These are phyloP conservation scores for Lophium mytilinum DNA, from an alignment of 495 filamentous ascomycete genomes.

Conservation along the genomic window DNA sequence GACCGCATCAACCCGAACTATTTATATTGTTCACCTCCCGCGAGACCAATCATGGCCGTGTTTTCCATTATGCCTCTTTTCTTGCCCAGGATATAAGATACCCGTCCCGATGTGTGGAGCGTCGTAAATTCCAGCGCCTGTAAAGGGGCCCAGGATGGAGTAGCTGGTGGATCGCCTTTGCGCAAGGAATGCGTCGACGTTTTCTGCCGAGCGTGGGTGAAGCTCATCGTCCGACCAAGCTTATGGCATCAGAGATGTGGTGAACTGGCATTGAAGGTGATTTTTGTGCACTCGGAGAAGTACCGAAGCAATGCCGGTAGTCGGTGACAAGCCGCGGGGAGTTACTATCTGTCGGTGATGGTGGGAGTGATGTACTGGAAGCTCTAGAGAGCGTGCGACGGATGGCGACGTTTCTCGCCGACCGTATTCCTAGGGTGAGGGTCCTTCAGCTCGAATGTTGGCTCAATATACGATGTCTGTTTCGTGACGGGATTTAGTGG, in stretches of 20 bases:
- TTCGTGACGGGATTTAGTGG: no score
- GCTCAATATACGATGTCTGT: no score
- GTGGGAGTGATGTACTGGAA: constrained; percentile 38
- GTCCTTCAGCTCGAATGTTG: no score
- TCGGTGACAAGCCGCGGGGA: constrained; percentile 15
- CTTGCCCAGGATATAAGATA: no score
- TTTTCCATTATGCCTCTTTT: no score
- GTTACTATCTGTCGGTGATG: constrained; percentile 30
- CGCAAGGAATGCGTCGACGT: constrained; percentile 48
- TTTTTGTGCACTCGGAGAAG: constrained; percentile 29
- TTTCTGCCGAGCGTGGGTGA: constrained; percentile 38
- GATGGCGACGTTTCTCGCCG: constrained; percentile 24
- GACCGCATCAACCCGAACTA: no score
- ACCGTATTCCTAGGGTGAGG: constrained; percentile 4
- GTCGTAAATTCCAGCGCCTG: constrained; percentile 34
- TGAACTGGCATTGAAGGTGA: constrained; percentile 28
- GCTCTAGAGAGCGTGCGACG: constrained; percentile 41
- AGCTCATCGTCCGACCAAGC: constrained; percentile 32
- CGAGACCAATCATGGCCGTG: no score
- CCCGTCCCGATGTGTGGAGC: constrained; percentile 33
- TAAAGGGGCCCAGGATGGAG: constrained; percentile 20
- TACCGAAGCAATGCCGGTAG: constrained; percentile 9
- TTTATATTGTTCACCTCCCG: no score
- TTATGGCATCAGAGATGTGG: constrained; percentile 41
- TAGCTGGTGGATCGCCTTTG: constrained; percentile 32